A percentile compares a stretch with the other conserved stretches of the same genome.
phyloP scores from a whole-genome alignment of 2,329 filamentous ascomycete species.

The Ambrosiella cleistominuta region DNA sequence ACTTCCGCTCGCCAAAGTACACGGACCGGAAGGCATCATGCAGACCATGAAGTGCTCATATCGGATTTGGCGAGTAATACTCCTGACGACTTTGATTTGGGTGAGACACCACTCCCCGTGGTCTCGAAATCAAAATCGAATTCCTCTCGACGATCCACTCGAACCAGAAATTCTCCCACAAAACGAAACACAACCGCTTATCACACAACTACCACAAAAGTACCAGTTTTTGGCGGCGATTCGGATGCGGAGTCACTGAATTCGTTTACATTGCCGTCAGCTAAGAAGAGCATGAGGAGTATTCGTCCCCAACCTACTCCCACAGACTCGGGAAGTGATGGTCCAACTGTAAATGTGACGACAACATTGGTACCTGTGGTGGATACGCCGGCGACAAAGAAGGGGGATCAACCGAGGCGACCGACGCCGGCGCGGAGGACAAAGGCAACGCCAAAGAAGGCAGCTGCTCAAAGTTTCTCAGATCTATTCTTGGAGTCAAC shows the following conservation, averaged over 20 bases:
- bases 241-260: conserved; percentile 1
- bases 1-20: conserved; percentile 3
- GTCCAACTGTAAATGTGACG: conserved; percentile 1
- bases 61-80: conserved; percentile 11
- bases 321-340: conserved; percentile 7
- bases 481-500: conserved; percentile 7
- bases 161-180: not conserved
- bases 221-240: not conserved
- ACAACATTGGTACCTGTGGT: conserved; percentile 7
- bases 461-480: not conserved
- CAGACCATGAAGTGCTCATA: conserved; percentile 1
- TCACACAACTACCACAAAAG: not conserved
- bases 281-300: not conserved
- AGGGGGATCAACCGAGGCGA: not conserved
- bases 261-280: not conserved
- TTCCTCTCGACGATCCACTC: conserved; percentile 1
- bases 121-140: conserved; percentile 1
- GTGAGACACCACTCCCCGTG: not conserved
- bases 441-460: not conserved
- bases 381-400: conserved; percentile 5
- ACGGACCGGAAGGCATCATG: not conserved
- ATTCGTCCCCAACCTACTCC: conserved; percentile 2
- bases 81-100: conserved; percentile 7
- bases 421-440: conserved; percentile 7
- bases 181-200: not conserved